A percentile compares a stretch with the other conserved stretches of the same genome.
Conservation (phyloP, 2,329 filamentous ascomycete species). For the Scolecobasidium constrictum region DNA sequence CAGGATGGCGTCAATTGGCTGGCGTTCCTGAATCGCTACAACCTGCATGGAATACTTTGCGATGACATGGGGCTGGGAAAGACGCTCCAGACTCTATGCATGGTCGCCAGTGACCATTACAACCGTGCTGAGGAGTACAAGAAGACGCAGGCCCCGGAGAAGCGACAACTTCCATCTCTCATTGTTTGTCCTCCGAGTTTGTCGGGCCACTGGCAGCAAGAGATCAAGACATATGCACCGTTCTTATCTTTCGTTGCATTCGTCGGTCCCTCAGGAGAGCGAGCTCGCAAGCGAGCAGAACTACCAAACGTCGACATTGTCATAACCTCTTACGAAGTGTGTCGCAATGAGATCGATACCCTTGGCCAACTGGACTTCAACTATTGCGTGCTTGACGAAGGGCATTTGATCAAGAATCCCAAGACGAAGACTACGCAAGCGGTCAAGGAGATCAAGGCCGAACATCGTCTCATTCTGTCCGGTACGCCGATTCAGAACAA, state of each 20-base stretch:
- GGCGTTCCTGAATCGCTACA: slow-evolving; percentile 94
- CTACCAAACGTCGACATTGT: slow-evolving; percentile 80
- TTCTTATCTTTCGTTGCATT: slow-evolving; percentile 87
- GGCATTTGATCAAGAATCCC: slow-evolving; percentile 97
- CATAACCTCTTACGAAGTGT: slow-evolving; percentile 96
- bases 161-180: slow-evolving; percentile 71
- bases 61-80: slow-evolving; percentile 99
- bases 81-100: slow-evolving; percentile 93
- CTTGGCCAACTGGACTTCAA: slow-evolving; percentile 85
- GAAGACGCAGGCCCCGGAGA: slow-evolving; percentile 68
- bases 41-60: slow-evolving; percentile 94
- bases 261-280: slow-evolving; percentile 76
- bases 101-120: slow-evolving; percentile 95
- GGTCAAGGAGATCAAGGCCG: slow-evolving; percentile 80
- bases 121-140: slow-evolving; percentile 82
- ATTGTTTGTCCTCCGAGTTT: slow-evolving; percentile 95
- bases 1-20: slow-evolving; percentile 99
- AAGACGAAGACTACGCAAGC: slow-evolving; percentile 92
- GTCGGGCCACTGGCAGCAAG: slow-evolving; percentile 97
- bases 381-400: slow-evolving; percentile 93
- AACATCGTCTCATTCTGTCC: slow-evolving; percentile 90
- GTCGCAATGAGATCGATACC: slow-evolving; percentile 85
- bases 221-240: slow-evolving; percentile 89
- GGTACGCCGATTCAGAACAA: slow-evolving; percentile 98
- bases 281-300: slow-evolving; percentile 56